Evolutionary conservation across 495 filamentous ascomycete genomes (phyloP), one percentile per base, ranked within the genome.

Genomic region (Halenospora varia): DNA sequence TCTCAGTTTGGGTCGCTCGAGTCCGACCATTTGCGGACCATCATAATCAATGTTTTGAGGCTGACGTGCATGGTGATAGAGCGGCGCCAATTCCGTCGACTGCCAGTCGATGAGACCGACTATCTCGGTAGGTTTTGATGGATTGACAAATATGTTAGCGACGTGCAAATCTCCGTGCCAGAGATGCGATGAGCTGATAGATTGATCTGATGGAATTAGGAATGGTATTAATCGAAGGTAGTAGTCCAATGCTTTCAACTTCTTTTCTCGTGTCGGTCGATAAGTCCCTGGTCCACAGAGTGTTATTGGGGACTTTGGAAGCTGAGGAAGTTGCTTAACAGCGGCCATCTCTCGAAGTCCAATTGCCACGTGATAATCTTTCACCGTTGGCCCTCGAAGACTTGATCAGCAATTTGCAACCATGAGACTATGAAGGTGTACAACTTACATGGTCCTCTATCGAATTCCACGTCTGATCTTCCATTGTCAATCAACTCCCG

Each of bases 121-220:
- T 11, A 72, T 57, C 44, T 68, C 53, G n/a, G 63, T 52, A 41
- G 67, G 67, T 18, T 55, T 61, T 51, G 66, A 57, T 35, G 62
- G 67, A 55, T 68, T 13, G 9, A 74, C 66, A 51, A 71, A 75
- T 20, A 76, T 71, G 47, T 75, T 76, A 19, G 68, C 62, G 25
- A 59, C 42, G 49, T 75, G 72, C 11, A 75, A 65, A 35, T 76
- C 72, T 18, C 55, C 47, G 55, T 75, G 72, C 70, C 69, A 73
- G 20, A 75, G 25, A 56, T 23, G 63, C 29, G 65, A 44, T 23
- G 67, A 50, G 11, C 47, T 60, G 54, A 71, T 68, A 17, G 65
- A 64, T 50, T 9, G 3, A 39, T 71, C 62, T 3, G 42, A 48
- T 24, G 68, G 66, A n/a, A 71, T 47, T 22, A 73, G 44, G 48